These are phyloP conservation scores for Paratrimastix pyriformis DNA, from an alignment of 78 protist genomes.

Conservation along the genomic window DNA sequence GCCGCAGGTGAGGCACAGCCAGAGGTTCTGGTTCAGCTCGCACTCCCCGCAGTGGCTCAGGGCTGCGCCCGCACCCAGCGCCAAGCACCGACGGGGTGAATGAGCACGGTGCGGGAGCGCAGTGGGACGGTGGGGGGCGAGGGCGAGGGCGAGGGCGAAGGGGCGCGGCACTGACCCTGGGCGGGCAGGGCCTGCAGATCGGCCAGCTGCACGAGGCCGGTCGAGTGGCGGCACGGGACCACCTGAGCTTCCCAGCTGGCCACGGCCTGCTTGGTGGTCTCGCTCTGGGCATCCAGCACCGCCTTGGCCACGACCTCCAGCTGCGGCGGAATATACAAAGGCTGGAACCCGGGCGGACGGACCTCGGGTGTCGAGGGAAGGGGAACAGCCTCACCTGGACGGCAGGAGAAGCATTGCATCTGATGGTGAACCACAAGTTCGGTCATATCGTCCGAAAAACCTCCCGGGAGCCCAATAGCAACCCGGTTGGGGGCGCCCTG, in stretches of 20 bases:
- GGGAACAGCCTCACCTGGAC: no score
- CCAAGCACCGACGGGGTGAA: background rate
- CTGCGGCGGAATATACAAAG: no score
- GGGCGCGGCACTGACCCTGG: background rate
- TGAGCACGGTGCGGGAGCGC: background rate
- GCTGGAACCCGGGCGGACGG: no score
- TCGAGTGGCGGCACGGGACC: background rate
- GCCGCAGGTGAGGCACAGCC: slow-evolving; percentile 32
- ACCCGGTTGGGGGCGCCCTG: background rate
- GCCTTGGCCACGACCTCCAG: no score
- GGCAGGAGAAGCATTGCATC: no score
- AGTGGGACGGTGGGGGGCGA: background rate
- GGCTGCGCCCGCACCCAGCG: background rate
- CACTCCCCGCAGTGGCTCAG: slow-evolving; percentile 5
- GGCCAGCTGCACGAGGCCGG: background rate
- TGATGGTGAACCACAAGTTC: no score
- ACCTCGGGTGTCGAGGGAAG: no score
- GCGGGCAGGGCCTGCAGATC: background rate
- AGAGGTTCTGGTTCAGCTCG: slow-evolving; percentile 7
- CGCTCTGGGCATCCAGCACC: no score
- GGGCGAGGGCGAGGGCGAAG: background rate
- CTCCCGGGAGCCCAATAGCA: slow-evolving; percentile 19
- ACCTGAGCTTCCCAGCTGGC: background rate
- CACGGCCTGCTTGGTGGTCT: background rate
- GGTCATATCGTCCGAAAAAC: background rate